Evolutionary conservation across 305 asterid genomes (phyloP).

Genomic region (Fraxinus floribunda): DNA sequence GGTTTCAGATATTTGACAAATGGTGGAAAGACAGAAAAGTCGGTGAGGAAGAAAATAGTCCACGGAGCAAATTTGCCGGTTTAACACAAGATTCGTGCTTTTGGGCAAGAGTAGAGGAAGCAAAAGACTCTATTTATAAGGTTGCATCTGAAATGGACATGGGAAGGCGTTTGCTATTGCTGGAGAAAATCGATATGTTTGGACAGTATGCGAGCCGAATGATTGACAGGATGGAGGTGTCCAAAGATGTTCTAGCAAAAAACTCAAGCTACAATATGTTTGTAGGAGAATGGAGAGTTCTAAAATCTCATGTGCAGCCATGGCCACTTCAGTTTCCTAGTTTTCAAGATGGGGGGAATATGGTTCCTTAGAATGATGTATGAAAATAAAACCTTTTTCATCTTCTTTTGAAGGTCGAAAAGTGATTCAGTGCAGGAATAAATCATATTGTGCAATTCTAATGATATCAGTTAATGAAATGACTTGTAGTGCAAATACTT

Average conservation of each 20-base stretch:
- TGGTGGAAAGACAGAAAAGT: slow-evolving; percentile 73
- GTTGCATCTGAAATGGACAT: slow-evolving; percentile 50
- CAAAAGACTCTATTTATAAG: slow-evolving; percentile 46
- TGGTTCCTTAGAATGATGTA: slow-evolving; percentile 33
- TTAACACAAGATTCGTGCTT: slow-evolving; percentile 85
- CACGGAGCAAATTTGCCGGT: slow-evolving; percentile 68
- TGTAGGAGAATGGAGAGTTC: slow-evolving; percentile 57
- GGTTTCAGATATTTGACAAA: slow-evolving; percentile 70
- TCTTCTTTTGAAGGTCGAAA: slow-evolving; percentile 21
- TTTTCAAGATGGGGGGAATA: slow-evolving; percentile 36
- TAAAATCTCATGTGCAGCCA: slow-evolving; percentile 46
- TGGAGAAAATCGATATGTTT: slow-evolving; percentile 52
- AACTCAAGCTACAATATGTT: slow-evolving; percentile 76
- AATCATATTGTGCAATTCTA: neutral
- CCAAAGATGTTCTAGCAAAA: slow-evolving; percentile 63
- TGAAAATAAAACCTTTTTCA: slow-evolving; percentile 13
- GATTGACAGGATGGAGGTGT: slow-evolving; percentile 74
- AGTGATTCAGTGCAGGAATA: slow-evolving; percentile 4
- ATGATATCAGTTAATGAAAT: neutral
- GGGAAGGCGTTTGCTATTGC: slow-evolving; percentile 26
- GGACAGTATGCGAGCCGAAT: slow-evolving; percentile 56
- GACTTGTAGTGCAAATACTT: neutral
- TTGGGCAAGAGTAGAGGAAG: slow-evolving; percentile 89
- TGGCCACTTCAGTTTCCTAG: slow-evolving; percentile 43
- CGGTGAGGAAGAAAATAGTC: slow-evolving; percentile 44